A percentile compares a stretch with the other conserved stretches of the same genome.
phyloP scores from a whole-genome alignment of 805 yeast species.

The Kuraishia floccosa region DNA sequence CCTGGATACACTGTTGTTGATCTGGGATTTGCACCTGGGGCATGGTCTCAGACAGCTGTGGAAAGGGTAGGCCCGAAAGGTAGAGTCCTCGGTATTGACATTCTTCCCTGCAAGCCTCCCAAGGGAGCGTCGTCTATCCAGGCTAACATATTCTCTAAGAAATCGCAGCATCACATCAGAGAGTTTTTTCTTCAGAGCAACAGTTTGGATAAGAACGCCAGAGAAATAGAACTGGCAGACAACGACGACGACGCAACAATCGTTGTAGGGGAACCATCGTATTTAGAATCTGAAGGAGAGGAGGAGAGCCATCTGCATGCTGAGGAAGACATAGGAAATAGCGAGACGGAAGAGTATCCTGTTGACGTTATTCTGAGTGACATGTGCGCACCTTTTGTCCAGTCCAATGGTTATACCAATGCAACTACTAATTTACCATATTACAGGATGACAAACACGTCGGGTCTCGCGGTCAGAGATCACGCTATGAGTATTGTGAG shows the following conservation, averaged over 20 bases:
- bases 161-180: conserved; percentile 47
- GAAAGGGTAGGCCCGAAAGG: conserved; percentile 39
- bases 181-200: conserved; percentile 33
- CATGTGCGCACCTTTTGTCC: conserved; percentile 66
- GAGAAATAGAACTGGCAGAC: no score
- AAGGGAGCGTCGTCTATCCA: conserved; percentile 71
- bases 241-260: no score
- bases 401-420: conserved; percentile 37
- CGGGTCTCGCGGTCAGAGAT: conserved; percentile 73
- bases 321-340: no score
- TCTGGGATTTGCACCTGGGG: conserved; percentile 89
- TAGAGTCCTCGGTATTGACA: conserved; percentile 69
- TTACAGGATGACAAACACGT: conserved; percentile 87
- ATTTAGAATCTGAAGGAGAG: conserved; percentile 16
- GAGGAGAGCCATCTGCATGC: not conserved
- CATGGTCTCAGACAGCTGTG: conserved; percentile 83
- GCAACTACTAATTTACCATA: conserved; percentile 70
- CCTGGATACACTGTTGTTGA: conserved; percentile 61
- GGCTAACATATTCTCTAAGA: conserved; percentile 69
- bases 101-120: conserved; percentile 73
- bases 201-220: no score
- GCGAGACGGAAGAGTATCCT: conserved; percentile 20
- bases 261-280: conserved; percentile 13
- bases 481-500: conserved; percentile 70
- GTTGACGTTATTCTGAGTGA: conserved; percentile 69